Evolutionary conservation across 148 eudicot species (phyloP), one percentile per base, ranked within the genome.

Genomic region (Vaccinium darrowii): DNA sequence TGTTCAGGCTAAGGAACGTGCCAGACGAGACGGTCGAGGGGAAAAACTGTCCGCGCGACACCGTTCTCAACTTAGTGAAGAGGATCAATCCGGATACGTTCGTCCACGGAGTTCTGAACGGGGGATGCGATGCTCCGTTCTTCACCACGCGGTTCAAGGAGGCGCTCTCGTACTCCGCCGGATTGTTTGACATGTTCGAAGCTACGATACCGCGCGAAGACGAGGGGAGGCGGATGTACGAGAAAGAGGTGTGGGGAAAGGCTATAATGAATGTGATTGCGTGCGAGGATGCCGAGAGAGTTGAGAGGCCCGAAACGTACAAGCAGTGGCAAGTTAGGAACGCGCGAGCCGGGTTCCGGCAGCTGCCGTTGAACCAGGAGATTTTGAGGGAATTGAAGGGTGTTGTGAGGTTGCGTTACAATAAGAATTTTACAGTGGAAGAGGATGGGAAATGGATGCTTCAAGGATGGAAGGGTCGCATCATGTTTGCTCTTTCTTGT

Each of bases 381-480:
- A 83, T 90, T 1, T 8, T 93, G 57, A 80, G 84, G 56, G 82
- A 63, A 73, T 65, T 91, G 36, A 93, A 84, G 85, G 84, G 78
- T 0, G 86, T 23, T 83, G 87, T 86, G 51, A 89, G 85, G 81
- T 87, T 83, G 1, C 69, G 82, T 43, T 93, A 91, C 71, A 92
- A 89, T 39, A 87, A 88, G 80, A 90, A 91, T 75, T 90, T 93
- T 71, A 82, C 91, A 51, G 91, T 93, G 16, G 91, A 93, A 81
- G 94, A 86, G 79, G 92, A 87, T 39, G 75, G 86, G 16, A 72
- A 84, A 14, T 93, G 94, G 92, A 87, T 93, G 86, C 84, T 91
- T 62, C 90, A 87, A 77, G 95, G 93, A 19, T 93, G 95, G 95
- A 93, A 93, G 82, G 95, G 95, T 8, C 87, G 90, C 60, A 82